Conservation (phyloP, 192 early-diverging fungal species). For the Entomortierella chlamydospora region DNA sequence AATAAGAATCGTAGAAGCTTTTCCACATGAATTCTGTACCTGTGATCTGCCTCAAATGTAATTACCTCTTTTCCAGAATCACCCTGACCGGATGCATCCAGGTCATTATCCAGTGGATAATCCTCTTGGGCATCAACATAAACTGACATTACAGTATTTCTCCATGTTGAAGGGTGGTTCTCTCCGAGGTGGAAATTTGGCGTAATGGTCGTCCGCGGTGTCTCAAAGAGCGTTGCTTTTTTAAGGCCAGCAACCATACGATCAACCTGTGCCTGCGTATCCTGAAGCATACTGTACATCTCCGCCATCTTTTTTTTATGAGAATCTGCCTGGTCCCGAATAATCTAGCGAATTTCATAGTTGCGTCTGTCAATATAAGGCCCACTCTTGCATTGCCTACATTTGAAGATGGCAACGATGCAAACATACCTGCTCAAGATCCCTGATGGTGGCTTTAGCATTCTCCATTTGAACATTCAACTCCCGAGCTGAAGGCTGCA, state of each 20-base stretch:
- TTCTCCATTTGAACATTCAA: slow-evolving; percentile 47
- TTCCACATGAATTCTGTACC: no score
- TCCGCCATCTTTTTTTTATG: slow-evolving; percentile 41
- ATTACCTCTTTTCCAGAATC: slow-evolving; percentile 8
- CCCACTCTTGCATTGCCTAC: no score
- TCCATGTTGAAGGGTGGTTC: slow-evolving; percentile 20
- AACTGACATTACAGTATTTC: slow-evolving; percentile 37
- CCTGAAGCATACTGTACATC: slow-evolving; percentile 36
- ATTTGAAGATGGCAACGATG: neutral
- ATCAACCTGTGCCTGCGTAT: slow-evolving; percentile 39
- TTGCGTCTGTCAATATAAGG: neutral
- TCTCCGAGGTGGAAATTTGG: neutral
- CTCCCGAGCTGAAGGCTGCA: slow-evolving; percentile 37
- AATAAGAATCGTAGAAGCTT: no score
- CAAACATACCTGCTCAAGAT: slow-evolving; percentile 42
- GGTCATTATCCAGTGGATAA: neutral
- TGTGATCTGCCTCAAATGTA: no score
- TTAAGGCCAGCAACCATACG: slow-evolving; percentile 27
- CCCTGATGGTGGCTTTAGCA: slow-evolving; percentile 49
- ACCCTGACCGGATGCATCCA: neutral
- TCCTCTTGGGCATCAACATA: slow-evolving; percentile 53
- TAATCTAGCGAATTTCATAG: slow-evolving; percentile 20
- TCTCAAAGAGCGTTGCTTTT: slow-evolving; percentile 33
- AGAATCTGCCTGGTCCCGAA: slow-evolving; percentile 39
- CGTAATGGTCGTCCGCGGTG: slow-evolving; percentile 12